Evolutionary conservation across 2,329 filamentous ascomycete genomes (phyloP), one percentile per base, ranked within the genome.

Genomic region (Calonectria montana): DNA sequence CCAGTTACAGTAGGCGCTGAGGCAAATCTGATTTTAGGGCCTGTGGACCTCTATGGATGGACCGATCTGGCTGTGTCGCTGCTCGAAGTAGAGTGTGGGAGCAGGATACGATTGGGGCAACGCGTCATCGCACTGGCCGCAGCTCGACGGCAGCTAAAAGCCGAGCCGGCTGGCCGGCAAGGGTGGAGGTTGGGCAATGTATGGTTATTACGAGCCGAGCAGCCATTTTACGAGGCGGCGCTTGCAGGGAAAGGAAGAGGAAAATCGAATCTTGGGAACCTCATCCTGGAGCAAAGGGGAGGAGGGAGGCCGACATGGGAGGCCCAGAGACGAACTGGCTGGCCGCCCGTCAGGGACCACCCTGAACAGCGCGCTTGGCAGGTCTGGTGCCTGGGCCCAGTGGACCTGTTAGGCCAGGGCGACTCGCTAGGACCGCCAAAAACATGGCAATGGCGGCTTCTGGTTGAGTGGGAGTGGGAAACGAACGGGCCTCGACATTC

Each of bases 51-150:
- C 23, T 62, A 39, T 45, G 37, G 57, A 62, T 29, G 37, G 39
- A 45, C 31, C 57, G 25, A 62, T 59, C 53, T 59, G 53, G 53
- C 53, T 39, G 53, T 59, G 53, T 39, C 6, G 31, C 18, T 57
- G 29, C 53, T n/a, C 16, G 18, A n/a, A 59, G n/a, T n/a, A 59
- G 25, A 31, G 18, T 4, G 39, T 64, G 27, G 29, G n/a, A 45
- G 21, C 61, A 64, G 61, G 9, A 47, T 64, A 37, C 62, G 67
- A 62, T 43, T 43, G 31, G 18, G 59, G 66, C 57, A 74, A 78
- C 76, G 76, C 76, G 76, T 78, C 76, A 78, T 75, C 77, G 70
- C 37, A 69, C 69, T 78, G 73, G 71, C 75, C 71, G 73, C 77
- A 75, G 75, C 69, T 31, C 62, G 57, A 53, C 59, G 66, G 59